These are phyloP conservation scores for Bipolaris cookei DNA, from an alignment of 2,329 filamentous ascomycete genomes.

Conservation along the genomic window DNA sequence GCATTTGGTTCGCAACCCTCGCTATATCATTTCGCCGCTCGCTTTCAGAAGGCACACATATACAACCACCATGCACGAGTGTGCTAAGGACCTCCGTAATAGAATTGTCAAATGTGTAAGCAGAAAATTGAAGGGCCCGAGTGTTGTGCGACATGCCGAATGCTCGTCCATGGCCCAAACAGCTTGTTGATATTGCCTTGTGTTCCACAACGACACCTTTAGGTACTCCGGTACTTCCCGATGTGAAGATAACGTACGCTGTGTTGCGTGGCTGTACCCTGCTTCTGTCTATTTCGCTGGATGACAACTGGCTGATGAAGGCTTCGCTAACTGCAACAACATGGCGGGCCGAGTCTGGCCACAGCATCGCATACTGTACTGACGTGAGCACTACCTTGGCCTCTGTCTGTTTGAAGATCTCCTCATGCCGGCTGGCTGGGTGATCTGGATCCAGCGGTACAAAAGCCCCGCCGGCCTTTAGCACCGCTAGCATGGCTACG, in stretches of 20 bases:
- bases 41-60: constrained; percentile 59
- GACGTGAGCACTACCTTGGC: constrained; percentile 5
- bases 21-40: constrained; percentile 59
- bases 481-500: constrained; percentile 50
- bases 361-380: neutral
- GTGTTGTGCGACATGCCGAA: neutral
- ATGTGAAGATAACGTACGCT: constrained; percentile 70
- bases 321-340: neutral
- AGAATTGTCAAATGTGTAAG: constrained; percentile 63
- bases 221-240: constrained; percentile 75
- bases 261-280: neutral
- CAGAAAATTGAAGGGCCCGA: constrained; percentile 57
- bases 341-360: neutral
- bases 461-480: constrained; percentile 48
- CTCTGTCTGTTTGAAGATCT: constrained; percentile 31
- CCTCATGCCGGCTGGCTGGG: constrained; percentile 28
- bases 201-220: constrained; percentile 65
- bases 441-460: neutral
- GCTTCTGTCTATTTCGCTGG: neutral
- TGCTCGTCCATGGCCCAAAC: neutral
- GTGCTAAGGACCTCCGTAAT: constrained; percentile 63
- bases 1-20: constrained; percentile 53
- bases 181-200: neutral
- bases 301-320: neutral
- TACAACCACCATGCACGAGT: constrained; percentile 46